Evolutionary conservation across 2,329 filamentous ascomycete species (phyloP).

Genomic region (Xylaria sp.): DNA sequence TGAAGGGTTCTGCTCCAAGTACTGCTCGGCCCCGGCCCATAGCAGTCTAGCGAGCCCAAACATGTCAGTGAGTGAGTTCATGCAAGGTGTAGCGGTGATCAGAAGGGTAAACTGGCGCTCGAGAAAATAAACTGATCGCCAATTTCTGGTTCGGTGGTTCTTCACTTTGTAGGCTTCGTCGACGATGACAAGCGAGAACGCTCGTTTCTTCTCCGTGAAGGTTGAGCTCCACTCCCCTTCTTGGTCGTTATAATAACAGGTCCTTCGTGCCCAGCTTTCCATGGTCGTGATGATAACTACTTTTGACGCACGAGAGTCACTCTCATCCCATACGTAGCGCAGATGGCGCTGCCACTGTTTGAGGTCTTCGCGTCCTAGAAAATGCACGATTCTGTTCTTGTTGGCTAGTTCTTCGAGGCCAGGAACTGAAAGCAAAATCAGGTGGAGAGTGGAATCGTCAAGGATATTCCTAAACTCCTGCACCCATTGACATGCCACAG

Average conservation of each 20-base stretch:
- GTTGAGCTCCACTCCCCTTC: conserved; percentile 25
- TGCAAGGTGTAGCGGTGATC: conserved; percentile 39
- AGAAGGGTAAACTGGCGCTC: conserved; percentile 38
- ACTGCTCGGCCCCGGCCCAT: conserved; percentile 30
- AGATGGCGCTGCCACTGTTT: conserved; percentile 25
- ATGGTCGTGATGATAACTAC: conserved; percentile 36
- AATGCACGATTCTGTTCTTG: conserved; percentile 1
- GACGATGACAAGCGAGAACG: conserved; percentile 39
- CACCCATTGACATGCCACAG: conserved; percentile 38
- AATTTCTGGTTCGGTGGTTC: conserved; percentile 31
- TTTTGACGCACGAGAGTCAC: conserved; percentile 25
- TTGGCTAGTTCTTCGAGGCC: conserved; percentile 1
- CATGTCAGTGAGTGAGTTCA: conserved; percentile 37
- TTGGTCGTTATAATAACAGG: conserved; percentile 3
- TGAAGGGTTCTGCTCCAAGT: conserved; percentile 14
- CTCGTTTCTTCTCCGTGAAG: conserved; percentile 27
- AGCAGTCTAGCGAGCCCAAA: conserved; percentile 35
- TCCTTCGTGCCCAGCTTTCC: conserved; percentile 36
- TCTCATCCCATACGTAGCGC: conserved; percentile 37
- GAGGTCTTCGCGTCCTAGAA: conserved; percentile 25
- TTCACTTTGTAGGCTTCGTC: conserved; percentile 41
- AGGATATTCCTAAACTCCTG: conserved; percentile 32
- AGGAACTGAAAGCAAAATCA: conserved; percentile 29
- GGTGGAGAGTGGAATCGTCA: conserved; percentile 6
- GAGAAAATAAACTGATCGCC: conserved; percentile 35